Evolutionary conservation across 495 filamentous ascomycete species (phyloP), one percentile per base, ranked within the genome.

Genomic region (Neurospora sp.): DNA sequence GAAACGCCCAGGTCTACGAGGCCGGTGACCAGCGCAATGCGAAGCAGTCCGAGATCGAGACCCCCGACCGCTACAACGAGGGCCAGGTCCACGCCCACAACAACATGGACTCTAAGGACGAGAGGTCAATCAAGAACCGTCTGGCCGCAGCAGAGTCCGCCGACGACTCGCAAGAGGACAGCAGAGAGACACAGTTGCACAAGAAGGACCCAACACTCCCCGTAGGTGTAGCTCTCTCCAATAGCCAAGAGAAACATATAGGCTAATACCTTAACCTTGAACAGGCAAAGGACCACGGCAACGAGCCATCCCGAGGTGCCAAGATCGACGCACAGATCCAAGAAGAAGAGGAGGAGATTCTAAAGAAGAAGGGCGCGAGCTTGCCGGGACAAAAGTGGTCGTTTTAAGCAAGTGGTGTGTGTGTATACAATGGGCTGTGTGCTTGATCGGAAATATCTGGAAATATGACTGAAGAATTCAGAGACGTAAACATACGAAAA

Each of bases 101-200:
- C 39, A 85, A 87, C 42, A 87, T 88, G 71, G 93, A 95, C 75
- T 90, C 92, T 20, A 95, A 96, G 87, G 93, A 95, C 77, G 82
- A 93, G 77, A 87, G 93, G 75, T 87, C 91, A 39, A 94, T 96
- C 75, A 90, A 90, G 74, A 93, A 94, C 85, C 90, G 88, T 77
- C 85, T 93, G 38, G 91, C 85, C 8, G 86, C 88, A 10, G 90
- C 92, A 75, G 80, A 83, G 83, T 83, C 84, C 75, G 37, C 38
- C 70, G 74, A 65, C 1, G 70, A 80, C 73, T 76, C 35, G 22
- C 41, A 75, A 31, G 75, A 80, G 27, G 79, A 85, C 35, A 81
- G 87, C 73, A 76, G 81, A 10, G 88, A 93, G 81, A 87, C 87
- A 0, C 82, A 82, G 16, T 78, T 89, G 44, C 85, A 77, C 73